phyloP scores from a whole-genome alignment of 179 eudicot species.

The Heliamphora pulchella region DNA sequence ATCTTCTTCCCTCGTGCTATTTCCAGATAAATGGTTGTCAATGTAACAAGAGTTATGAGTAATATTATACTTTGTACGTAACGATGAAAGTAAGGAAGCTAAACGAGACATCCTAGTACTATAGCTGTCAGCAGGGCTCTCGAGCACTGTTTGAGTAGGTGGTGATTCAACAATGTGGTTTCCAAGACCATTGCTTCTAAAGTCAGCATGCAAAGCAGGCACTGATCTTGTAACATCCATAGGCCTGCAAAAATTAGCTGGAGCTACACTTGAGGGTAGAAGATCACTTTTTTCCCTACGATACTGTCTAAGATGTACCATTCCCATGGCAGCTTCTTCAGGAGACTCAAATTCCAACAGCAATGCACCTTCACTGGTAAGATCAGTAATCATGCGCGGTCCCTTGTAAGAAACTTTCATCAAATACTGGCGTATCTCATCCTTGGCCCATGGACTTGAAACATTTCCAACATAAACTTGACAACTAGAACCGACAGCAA shows the following conservation, averaged over 20 bases:
- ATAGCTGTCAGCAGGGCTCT: constrained; percentile 41
- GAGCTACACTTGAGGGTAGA: constrained; percentile 24
- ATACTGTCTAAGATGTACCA: constrained; percentile 61
- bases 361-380: constrained; percentile 71
- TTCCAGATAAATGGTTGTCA: constrained; percentile 15
- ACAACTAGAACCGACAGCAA: constrained; percentile 77
- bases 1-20: constrained; percentile 21
- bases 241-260: constrained; percentile 35
- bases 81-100: constrained; percentile 29
- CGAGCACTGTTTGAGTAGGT: constrained; percentile 38
- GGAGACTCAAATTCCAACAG: constrained; percentile 83
- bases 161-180: constrained; percentile 49
- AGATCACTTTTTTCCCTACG: constrained; percentile 43
- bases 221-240: constrained; percentile 30
- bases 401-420: constrained; percentile 50
- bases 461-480: constrained; percentile 75
- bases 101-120: constrained; percentile 23
- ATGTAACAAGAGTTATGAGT: constrained; percentile 2
- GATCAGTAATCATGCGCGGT: constrained; percentile 67
- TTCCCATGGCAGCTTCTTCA: constrained; percentile 78
- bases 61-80: constrained; percentile 30
- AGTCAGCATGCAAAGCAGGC: constrained; percentile 31
- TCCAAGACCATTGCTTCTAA: constrained; percentile 31
- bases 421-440: constrained; percentile 70
- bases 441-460: constrained; percentile 61